Conservation (phyloP, 345 rosid genomes). For the Stellera chamaejasme region DNA sequence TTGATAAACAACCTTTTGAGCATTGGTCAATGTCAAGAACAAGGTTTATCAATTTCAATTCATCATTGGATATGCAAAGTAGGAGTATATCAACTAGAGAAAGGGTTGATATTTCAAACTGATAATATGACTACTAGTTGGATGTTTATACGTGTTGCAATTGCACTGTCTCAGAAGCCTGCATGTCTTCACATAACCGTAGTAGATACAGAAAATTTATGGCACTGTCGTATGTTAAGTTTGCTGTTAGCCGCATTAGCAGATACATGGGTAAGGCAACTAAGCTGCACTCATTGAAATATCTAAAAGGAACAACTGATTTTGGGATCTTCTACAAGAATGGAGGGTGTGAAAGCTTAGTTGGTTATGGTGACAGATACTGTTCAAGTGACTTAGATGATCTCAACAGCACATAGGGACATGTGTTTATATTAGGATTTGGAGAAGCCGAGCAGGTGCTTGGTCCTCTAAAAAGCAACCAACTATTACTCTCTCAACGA, state of each 20-base stretch:
- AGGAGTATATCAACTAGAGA: neutral
- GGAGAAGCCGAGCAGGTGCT: neutral
- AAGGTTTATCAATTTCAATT: neutral
- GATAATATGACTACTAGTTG: neutral
- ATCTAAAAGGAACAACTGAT: neutral
- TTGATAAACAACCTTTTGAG: constrained; percentile 10
- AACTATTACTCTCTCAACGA: neutral
- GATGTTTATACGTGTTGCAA: too few species aligned
- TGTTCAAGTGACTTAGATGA: constrained; percentile 5
- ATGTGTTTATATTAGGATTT: neutral
- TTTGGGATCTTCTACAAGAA: neutral
- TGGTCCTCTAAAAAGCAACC: neutral
- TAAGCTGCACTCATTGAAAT: constrained; percentile 4
- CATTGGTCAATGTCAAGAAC: constrained; percentile 4
- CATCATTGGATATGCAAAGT: neutral
- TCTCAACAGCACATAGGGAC: neutral
- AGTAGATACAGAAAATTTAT: neutral
- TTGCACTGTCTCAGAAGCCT: too few species aligned
- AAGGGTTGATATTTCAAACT: neutral
- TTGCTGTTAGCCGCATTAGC: neutral
- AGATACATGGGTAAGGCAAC: too few species aligned
- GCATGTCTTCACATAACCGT: too few species aligned
- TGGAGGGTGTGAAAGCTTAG: neutral
- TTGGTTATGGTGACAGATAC: neutral
- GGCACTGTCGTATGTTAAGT: neutral